These are phyloP conservation scores for Neophaeococcomyces mojaviensis DNA, from an alignment of 2,329 filamentous ascomycete genomes.

Conservation along the genomic window DNA sequence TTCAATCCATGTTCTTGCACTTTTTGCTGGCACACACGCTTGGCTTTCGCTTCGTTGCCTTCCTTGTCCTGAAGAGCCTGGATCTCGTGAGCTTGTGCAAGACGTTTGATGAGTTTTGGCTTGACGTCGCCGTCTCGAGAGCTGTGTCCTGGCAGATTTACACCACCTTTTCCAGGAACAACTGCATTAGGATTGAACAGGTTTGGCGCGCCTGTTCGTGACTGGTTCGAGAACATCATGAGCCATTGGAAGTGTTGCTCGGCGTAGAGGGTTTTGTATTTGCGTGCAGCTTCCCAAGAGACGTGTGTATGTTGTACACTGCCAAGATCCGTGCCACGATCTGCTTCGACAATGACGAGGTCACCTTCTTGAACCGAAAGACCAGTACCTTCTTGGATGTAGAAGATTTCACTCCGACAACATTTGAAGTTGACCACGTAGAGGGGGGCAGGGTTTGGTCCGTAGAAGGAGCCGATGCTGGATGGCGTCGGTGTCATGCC, in stretches of 20 bases:
- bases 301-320: constrained; percentile 86
- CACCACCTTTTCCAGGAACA: constrained; percentile 57
- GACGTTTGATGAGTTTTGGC: constrained; percentile 91
- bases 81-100: constrained; percentile 87
- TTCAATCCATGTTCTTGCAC: constrained; percentile 88
- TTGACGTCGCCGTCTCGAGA: constrained; percentile 76
- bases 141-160: constrained; percentile 65
- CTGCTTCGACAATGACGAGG: constrained; percentile 93
- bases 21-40: constrained; percentile 93
- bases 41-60: constrained; percentile 94
- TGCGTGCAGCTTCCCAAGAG: constrained; percentile 78
- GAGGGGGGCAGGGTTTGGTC: constrained; percentile 57
- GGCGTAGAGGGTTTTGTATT: constrained; percentile 81
- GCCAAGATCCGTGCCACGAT: constrained; percentile 89
- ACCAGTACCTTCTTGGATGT: constrained; percentile 91
- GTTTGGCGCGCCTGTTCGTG: constrained; percentile 37
- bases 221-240: constrained; percentile 94
- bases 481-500: background rate
- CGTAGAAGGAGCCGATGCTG: constrained; percentile 20
- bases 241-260: constrained; percentile 98
- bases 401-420: constrained; percentile 89
- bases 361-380: constrained; percentile 85
- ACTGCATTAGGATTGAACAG: constrained; percentile 44
- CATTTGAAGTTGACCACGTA: constrained; percentile 97
- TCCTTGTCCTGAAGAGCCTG: constrained; percentile 87